phyloP scores from a whole-genome alignment of 306 rosid species.

The Ziziphus jujuba region DNA sequence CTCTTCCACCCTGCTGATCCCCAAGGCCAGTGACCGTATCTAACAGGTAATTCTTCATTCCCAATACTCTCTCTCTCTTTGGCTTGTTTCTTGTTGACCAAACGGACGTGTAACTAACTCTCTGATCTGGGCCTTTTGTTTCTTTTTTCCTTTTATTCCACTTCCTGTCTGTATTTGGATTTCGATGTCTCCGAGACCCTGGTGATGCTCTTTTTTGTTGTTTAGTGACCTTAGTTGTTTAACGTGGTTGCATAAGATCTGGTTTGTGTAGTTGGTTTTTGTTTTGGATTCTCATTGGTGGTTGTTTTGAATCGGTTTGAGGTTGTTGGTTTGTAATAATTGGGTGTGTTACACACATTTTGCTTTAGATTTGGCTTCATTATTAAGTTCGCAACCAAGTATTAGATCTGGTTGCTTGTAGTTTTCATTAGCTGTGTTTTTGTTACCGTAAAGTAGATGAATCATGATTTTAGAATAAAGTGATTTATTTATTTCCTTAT shows the following conservation, averaged over 20 bases:
- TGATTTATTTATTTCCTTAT: background rate
- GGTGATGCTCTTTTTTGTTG: constrained; percentile 14
- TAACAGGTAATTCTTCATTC: constrained; percentile 33
- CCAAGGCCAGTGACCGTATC: background rate
- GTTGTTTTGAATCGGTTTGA: no score
- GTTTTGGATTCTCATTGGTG: no score
- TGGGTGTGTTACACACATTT: background rate
- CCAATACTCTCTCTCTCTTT: background rate
- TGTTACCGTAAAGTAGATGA: background rate
- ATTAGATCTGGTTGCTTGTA: constrained; percentile 4
- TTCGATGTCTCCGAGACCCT: constrained; percentile 12
- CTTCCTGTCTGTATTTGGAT: constrained; percentile 12
- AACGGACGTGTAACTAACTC: background rate
- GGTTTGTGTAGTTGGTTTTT: background rate
- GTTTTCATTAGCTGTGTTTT: constrained; percentile 13
- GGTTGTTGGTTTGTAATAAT: background rate
- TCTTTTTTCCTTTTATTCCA: background rate
- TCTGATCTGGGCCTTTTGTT: constrained; percentile 27
- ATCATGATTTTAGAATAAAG: background rate
- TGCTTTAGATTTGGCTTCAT: background rate
- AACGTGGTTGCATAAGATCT: constrained; percentile 14
- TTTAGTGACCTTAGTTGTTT: constrained; percentile 4
- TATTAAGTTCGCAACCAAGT: background rate
- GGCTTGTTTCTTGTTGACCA: background rate
- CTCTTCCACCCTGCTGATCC: constrained; percentile 13